Base-by-base conservation (phyloP, 1,284 basidiomycete species). In the Boletus semigastroideus region DNA sequence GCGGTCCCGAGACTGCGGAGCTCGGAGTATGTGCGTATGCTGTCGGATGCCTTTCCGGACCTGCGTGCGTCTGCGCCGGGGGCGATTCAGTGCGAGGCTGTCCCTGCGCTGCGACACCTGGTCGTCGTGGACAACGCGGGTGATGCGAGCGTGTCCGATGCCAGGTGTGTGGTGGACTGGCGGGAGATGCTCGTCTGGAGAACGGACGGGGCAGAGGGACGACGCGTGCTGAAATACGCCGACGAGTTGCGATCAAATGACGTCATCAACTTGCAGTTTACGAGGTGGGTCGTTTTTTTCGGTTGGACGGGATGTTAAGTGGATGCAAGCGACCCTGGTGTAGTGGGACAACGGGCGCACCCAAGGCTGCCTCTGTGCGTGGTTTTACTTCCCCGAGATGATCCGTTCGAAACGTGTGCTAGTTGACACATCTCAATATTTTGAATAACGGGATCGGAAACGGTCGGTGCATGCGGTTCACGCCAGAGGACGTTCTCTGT, bases 241-340 rank as follows among this genome's bases (percentile, higher is more conserved):
- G 59, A 60, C 46, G 70, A 73, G 7, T 57, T 84, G 51, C 50
- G 75, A 13, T 78, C 80, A 39, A 80, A 89, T 51, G 90, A 92
- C 37, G 75, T 92, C 3, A 83, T 91, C 49, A 93, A 92, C 62
- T 60, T 93, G 53, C 90, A 92, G 64, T 90, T 91, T 60, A 92
- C 90, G 19, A 91, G 88, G 88, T 87, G 54, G 10, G 71, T 58
- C 25, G 25, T 25, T 42, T 42, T 5, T 14, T 9, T 16, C 7
- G 10, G 4, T 16, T 19, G 16, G n/a, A n/a, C 9, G 36, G 3
- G 22, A 22, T 17, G 13, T 25, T n/a, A 38, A 39, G 14, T 17
- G 19, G 13, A 13, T 27, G 6, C 22, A 2, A 16, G 20, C 50
- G 40, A 66, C 37, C 6, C 17, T 49, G 41, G 17, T 20, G 42